These are phyloP conservation scores for Aureobasidium melanogenum DNA, from an alignment of 2,329 filamentous ascomycete genomes.

Conservation along the genomic window DNA sequence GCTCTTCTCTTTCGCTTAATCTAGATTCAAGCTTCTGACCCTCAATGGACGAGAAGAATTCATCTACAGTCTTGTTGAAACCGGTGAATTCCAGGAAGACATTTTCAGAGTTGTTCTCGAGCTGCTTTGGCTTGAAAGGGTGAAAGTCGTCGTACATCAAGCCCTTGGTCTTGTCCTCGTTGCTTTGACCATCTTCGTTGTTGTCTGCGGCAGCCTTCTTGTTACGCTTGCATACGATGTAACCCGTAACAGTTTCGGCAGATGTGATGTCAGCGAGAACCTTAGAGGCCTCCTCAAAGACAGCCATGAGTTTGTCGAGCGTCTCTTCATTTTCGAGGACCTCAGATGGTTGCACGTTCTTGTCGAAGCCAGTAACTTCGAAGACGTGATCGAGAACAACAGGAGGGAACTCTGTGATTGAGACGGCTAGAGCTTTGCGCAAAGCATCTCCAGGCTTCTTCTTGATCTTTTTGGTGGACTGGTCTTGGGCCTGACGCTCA, in stretches of 20 bases:
- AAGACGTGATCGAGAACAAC: conserved; percentile 82
- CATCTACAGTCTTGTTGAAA: conserved; percentile 90
- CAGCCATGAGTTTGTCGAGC: conserved; percentile 57
- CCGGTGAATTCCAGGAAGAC: conserved; percentile 68
- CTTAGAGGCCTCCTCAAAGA: conserved; percentile 60
- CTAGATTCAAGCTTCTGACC: conserved; percentile 83
- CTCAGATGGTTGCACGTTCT: conserved; percentile 55
- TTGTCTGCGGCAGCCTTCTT: conserved; percentile 20
- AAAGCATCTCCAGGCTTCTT: conserved; percentile 67
- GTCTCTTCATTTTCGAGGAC: conserved; percentile 58
- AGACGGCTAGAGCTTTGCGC: conserved; percentile 69
- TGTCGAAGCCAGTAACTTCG: conserved; percentile 59
- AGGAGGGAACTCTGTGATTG: conserved; percentile 82
- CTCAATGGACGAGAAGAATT: conserved; percentile 95
- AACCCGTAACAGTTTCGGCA: conserved; percentile 61
- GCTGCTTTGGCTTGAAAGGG: conserved; percentile 77
- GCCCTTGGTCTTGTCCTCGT: conserved; percentile 31
- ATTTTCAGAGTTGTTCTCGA: conserved; percentile 56
- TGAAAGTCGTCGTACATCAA: conserved; percentile 91
- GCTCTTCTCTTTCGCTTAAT: conserved; percentile 70
- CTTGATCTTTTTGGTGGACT: conserved; percentile 51
- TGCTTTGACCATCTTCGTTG: conserved; percentile 28
- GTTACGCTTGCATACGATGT: conserved; percentile 60
- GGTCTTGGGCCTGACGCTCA: conserved; percentile 45
- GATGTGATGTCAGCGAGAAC: conserved; percentile 62